Evolutionary conservation across 23 red algal species (phyloP).

Genomic region (Agarophyton chilense): DNA sequence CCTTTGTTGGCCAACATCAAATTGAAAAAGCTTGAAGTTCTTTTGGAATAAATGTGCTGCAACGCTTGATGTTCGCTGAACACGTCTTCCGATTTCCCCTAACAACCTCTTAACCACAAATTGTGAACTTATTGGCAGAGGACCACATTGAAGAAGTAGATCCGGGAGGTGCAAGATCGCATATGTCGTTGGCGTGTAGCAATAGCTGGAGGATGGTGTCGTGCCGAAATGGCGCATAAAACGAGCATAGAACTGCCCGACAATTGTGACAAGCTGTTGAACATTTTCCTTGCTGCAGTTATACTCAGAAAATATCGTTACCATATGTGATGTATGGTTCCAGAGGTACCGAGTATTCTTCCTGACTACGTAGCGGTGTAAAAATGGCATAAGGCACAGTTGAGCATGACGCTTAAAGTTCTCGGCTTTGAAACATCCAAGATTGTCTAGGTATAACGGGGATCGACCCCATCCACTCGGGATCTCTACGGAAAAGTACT

Average conservation of each 20-base stretch:
- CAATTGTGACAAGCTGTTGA: background rate
- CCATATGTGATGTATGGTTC: background rate
- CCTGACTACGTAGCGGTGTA: background rate
- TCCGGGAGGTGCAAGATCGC: conserved; percentile 7
- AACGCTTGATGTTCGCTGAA: background rate
- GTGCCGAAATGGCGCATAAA: background rate
- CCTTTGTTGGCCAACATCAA: background rate
- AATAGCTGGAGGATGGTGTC: background rate
- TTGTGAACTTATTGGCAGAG: background rate
- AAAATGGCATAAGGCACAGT: background rate
- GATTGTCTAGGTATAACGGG: background rate
- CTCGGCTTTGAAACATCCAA: background rate
- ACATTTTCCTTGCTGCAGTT: background rate
- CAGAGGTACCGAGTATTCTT: conserved; percentile 2
- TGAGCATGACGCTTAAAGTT: background rate
- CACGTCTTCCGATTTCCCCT: background rate
- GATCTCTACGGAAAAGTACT: background rate
- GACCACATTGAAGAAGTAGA: background rate
- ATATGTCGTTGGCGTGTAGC: background rate
- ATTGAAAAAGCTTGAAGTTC: background rate
- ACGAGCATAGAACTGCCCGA: background rate
- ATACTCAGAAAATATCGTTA: background rate
- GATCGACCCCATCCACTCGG: conserved; percentile 3
- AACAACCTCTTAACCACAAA: background rate
- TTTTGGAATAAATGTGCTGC: background rate